These are phyloP conservation scores for Phlebiopsis gigantea DNA, from an alignment of 768 basidiomycete genomes.

Conservation along the genomic window DNA sequence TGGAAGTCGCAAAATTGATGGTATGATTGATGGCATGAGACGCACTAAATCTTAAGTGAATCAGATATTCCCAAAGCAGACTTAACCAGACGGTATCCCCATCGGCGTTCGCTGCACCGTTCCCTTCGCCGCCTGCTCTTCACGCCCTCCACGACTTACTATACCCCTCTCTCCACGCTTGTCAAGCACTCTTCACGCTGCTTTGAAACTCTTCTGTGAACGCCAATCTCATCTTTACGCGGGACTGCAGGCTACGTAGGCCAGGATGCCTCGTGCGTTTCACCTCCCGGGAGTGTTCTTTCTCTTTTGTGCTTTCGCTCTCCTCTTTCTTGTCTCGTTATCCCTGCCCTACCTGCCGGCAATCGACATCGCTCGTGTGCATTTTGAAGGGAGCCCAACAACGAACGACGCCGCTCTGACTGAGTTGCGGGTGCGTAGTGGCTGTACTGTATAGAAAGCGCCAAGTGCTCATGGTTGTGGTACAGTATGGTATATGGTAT, in stretches of 20 bases:
- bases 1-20: background rate
- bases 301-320: slow-evolving; percentile 56
- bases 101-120: background rate
- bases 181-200: background rate
- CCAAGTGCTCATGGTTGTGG: background rate
- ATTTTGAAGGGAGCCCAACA: slow-evolving; percentile 34
- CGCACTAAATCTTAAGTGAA: background rate
- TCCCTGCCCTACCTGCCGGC: slow-evolving; percentile 66
- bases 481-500: slow-evolving; percentile 70
- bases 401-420: slow-evolving; percentile 24
- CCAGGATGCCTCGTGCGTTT: slow-evolving; percentile 37
- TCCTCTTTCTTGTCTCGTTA: slow-evolving; percentile 63
- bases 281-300: slow-evolving; percentile 58
- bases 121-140: background rate
- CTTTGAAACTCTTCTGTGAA: background rate
- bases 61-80: background rate
- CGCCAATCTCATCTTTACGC: no score
- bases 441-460: background rate
- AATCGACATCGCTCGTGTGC: slow-evolving; percentile 60
- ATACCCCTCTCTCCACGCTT: background rate
- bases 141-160: background rate
- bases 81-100: background rate
- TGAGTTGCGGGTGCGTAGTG: slow-evolving; percentile 50
- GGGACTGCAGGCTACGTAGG: background rate
- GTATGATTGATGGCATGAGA: background rate